phyloP scores from a whole-genome alignment of 257 asterid species.

The Fraxinus cuspidata region DNA sequence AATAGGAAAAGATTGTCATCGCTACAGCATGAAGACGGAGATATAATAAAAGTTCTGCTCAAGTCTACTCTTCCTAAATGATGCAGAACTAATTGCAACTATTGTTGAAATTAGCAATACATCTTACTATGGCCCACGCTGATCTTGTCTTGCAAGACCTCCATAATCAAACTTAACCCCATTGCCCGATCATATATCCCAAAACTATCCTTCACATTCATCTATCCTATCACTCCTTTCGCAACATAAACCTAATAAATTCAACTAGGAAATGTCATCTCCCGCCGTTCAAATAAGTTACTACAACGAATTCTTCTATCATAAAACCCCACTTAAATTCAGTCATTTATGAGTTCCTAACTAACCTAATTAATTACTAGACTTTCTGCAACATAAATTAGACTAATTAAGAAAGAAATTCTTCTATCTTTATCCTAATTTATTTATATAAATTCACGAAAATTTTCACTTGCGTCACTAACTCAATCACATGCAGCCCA shows the following conservation, averaged over 20 bases:
- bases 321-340: neutral
- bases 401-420: slow-evolving; percentile 11
- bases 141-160: neutral
- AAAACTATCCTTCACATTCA: neutral
- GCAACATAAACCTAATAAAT: neutral
- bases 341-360: neutral
- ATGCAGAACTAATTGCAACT: neutral
- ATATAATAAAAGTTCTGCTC: neutral
- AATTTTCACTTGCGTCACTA: slow-evolving; percentile 5
- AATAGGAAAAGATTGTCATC: neutral
- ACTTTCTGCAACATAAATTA: neutral
- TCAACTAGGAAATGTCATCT: neutral
- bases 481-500: slow-evolving; percentile 1
- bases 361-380: neutral
- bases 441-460: neutral
- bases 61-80: neutral
- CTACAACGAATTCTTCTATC: neutral
- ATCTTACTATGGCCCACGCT: neutral
- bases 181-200: neutral
- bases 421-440: neutral
- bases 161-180: neutral
- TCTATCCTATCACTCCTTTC: neutral
- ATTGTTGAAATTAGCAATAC: neutral
- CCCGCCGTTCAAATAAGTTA: neutral
- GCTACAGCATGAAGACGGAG: neutral